A percentile compares a stretch with the other conserved stretches of the same genome.
These are phyloP conservation scores for Auxenochlorella pyrenoidosa DNA, from an alignment of 139 green algal genomes.

Conservation along the genomic window DNA sequence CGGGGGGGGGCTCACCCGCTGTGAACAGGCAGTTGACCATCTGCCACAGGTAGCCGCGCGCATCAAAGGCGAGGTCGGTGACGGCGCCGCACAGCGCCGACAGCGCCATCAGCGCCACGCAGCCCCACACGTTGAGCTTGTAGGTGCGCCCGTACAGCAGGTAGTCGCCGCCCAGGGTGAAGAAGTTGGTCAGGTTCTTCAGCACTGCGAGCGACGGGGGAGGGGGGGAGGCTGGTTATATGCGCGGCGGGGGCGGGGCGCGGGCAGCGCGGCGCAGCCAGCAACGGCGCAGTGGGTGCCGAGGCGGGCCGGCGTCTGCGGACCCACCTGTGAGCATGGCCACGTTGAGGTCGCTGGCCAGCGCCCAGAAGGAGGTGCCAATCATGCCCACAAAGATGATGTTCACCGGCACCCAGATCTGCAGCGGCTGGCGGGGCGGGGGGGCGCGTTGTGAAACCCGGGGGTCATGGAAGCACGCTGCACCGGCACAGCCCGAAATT, in stretches of 20 bases:
- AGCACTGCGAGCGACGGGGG: conserved; percentile 51
- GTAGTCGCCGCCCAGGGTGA: conserved; percentile 86
- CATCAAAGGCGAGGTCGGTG: conserved; percentile 89
- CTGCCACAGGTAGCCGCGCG: conserved; percentile 88
- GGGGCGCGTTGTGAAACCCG: too few species aligned
- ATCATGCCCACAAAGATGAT: conserved; percentile 96
- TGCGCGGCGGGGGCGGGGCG: too few species aligned
- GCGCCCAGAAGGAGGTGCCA: conserved; percentile 80
- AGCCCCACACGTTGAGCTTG: conserved; percentile 70
- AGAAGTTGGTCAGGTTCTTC: conserved; percentile 95
- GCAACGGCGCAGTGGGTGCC: neutral
- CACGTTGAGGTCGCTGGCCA: conserved; percentile 76
- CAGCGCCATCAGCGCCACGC: conserved; percentile 82
- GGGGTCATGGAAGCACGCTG: too few species aligned
- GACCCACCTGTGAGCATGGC: conserved; percentile 64
- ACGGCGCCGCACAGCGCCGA: conserved; percentile 78
- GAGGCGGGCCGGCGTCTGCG: neutral
- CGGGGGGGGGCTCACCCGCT: neutral
- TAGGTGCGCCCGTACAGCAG: conserved; percentile 80
- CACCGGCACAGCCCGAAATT: too few species aligned
- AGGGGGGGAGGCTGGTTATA: too few species aligned
- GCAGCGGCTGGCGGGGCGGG: too few species aligned
- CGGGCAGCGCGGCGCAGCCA: neutral
- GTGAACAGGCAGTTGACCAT: conserved; percentile 90
- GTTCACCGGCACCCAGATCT: conserved; percentile 88